Percentiles rank a stretch among this genome's conserved stretches.
Evolutionary conservation across 2,329 filamentous ascomycete species (phyloP).

Genomic region (Myriosclerotinia duriaeana): DNA sequence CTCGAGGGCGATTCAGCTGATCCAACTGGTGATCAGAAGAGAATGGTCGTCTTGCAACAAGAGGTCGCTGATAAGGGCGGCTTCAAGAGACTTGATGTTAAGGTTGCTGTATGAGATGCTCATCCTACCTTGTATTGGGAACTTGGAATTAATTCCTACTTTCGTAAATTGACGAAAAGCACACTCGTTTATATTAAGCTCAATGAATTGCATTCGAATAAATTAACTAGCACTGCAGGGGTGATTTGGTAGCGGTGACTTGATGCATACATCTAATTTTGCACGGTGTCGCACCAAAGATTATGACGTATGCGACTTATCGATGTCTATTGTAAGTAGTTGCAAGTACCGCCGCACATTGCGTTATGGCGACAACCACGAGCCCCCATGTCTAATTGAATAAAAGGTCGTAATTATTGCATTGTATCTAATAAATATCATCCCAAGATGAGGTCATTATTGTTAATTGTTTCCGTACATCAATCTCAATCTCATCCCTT

Average conservation of each 20-base stretch:
- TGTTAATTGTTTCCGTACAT: too few relatives aligned
- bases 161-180: not conserved
- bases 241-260: not conserved
- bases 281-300: not conserved
- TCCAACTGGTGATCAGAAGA: slow-evolving; percentile 71
- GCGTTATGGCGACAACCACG: not conserved
- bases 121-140: not conserved
- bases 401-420: not conserved
- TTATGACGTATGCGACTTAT: not conserved
- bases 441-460: too few relatives aligned
- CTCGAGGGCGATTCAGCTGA: slow-evolving; percentile 65
- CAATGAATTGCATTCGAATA: not conserved
- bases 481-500: too few relatives aligned
- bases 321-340: not conserved
- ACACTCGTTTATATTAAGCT: not conserved
- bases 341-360: not conserved
- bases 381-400: not conserved
- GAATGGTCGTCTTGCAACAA: slow-evolving; percentile 68
- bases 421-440: not conserved
- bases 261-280: not conserved
- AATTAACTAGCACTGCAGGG: not conserved
- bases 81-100: slow-evolving; percentile 52
- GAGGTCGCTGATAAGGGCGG: slow-evolving; percentile 64
- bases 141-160: not conserved
- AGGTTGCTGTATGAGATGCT: slow-evolving; percentile 25